Conservation (phyloP, 768 basidiomycete species). For the Leucosporidium creatinivorum region DNA sequence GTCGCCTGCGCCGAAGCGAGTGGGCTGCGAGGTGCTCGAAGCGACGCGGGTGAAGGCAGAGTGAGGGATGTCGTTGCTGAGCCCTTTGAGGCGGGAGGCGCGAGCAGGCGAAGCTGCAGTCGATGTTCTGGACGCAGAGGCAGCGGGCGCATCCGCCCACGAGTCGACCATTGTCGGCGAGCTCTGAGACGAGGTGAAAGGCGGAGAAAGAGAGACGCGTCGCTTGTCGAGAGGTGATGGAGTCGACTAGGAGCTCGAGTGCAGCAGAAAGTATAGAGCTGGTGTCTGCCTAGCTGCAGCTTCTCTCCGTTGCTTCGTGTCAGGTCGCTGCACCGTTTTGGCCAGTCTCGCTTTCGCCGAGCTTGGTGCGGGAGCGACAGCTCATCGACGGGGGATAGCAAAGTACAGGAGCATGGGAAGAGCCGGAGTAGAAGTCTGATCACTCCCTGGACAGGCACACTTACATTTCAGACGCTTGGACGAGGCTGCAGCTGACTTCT, state of each 20-base stretch:
- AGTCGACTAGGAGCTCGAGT: not conserved
- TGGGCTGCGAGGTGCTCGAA: not conserved
- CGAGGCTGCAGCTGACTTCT: too few species aligned
- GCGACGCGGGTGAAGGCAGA: constrained; percentile 13
- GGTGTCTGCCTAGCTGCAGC: not conserved
- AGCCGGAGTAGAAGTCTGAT: too few species aligned
- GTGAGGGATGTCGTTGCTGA: constrained; percentile 25
- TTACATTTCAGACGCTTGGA: too few species aligned
- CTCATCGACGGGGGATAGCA: not conserved
- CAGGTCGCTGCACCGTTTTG: not conserved
- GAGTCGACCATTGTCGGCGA: not conserved
- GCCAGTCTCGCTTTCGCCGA: not conserved
- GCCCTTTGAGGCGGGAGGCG: constrained; percentile 12
- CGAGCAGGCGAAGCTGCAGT: constrained; percentile 20
- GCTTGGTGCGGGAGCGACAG: too few species aligned
- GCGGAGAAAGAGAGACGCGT: not conserved
- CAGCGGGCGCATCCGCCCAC: not conserved
- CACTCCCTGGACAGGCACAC: too few species aligned
- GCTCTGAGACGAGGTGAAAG: not conserved
- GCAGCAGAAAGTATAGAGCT: too few species aligned
- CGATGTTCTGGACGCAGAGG: not conserved
- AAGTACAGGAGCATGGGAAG: too few species aligned
- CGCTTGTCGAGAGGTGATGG: not conserved
- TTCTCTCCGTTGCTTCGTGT: not conserved
- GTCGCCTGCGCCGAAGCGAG: constrained; percentile 17